Percentiles rank a stretch among this genome's conserved stretches.
Conservation (phyloP, 441 rosid species). For the Corymbia calophylla region DNA sequence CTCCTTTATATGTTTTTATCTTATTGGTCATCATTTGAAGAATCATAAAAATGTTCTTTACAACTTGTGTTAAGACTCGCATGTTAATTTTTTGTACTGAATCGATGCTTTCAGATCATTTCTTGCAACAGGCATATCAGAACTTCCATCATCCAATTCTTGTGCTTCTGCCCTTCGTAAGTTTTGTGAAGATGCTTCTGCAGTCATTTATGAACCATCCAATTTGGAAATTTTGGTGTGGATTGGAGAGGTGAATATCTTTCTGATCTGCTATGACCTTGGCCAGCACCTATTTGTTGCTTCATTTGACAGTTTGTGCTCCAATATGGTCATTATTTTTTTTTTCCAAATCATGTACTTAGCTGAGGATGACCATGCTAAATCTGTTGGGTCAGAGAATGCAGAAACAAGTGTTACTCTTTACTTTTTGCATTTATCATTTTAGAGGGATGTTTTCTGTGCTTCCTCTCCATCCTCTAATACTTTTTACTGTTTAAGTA, state of each 20-base stretch:
- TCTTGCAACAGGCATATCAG: constrained; percentile 89
- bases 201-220: constrained; percentile 63
- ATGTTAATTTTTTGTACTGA: constrained; percentile 21
- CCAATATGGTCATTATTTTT: neutral
- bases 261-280: neutral
- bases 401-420: neutral
- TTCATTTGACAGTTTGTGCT: neutral
- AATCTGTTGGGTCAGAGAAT: neutral
- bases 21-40: neutral
- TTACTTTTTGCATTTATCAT: neutral
- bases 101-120: constrained; percentile 75
- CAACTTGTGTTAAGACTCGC: neutral
- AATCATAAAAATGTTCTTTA: neutral
- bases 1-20: neutral
- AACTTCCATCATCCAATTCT: constrained; percentile 70
- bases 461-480: neutral
- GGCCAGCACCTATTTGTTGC: neutral
- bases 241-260: constrained; percentile 75
- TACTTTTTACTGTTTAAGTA: neutral
- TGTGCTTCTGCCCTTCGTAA: constrained; percentile 87
- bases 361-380: neutral
- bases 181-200: constrained; percentile 82
- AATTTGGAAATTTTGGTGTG: constrained; percentile 88
- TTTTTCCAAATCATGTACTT: neutral
- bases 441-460: neutral